Conservation (phyloP, 148 eudicot genomes). For the Limonium bicolor region DNA sequence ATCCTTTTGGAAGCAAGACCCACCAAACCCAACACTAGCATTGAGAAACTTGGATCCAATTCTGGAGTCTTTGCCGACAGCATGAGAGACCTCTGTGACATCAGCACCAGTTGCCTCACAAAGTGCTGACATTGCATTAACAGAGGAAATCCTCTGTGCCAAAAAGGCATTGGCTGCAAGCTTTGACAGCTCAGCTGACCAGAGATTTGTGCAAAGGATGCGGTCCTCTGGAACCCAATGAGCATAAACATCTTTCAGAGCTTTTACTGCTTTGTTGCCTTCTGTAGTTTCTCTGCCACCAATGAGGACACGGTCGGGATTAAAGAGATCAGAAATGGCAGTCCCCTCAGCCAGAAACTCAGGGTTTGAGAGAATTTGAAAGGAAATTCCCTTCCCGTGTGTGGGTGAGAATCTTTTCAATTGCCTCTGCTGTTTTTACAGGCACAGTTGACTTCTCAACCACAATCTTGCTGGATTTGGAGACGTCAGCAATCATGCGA, state of each 20-base stretch:
- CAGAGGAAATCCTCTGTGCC: slow-evolving; percentile 13
- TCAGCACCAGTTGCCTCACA: slow-evolving; percentile 20
- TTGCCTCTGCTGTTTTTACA: slow-evolving; percentile 13
- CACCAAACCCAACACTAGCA: slow-evolving; percentile 22
- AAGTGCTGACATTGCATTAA: slow-evolving; percentile 17
- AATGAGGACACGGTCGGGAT: slow-evolving; percentile 15
- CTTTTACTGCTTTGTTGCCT: slow-evolving; percentile 11
- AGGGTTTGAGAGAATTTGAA: slow-evolving; percentile 11
- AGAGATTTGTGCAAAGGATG: slow-evolving; percentile 13
- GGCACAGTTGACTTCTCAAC: slow-evolving; percentile 12
- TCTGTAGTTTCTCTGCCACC: slow-evolving; percentile 15
- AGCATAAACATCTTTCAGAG: slow-evolving; percentile 16
- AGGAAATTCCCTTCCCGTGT: slow-evolving; percentile 11
- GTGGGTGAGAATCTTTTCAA: slow-evolving; percentile 13
- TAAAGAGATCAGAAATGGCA: slow-evolving; percentile 8
- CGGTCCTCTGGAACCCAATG: slow-evolving; percentile 17
- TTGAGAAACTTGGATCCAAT: slow-evolving; percentile 18
- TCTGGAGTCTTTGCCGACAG: slow-evolving; percentile 13
- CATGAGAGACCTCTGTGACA: slow-evolving; percentile 14
- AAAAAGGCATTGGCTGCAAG: slow-evolving; percentile 25
- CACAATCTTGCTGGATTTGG: slow-evolving; percentile 10
- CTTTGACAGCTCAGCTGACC: slow-evolving; percentile 24
- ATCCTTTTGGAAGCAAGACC: slow-evolving; percentile 17
- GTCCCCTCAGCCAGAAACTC: slow-evolving; percentile 15
- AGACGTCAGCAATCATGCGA: slow-evolving; percentile 16